Base-by-base conservation (phyloP, 257 asterid species). In the Orobanche coerulescens region DNA sequence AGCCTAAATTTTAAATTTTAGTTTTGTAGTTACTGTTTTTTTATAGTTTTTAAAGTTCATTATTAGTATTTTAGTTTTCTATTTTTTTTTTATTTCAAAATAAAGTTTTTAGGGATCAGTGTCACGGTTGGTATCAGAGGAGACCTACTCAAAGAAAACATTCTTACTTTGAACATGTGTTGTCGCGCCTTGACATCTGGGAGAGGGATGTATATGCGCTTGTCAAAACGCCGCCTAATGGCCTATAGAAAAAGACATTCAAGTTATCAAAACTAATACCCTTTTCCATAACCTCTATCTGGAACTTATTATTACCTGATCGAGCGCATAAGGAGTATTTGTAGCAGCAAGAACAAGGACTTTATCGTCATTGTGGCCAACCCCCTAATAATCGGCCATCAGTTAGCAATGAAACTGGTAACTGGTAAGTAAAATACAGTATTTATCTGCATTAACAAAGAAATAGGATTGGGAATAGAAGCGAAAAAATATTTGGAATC, bases 291-390 rank as follows among this genome's bases (percentile, higher is more conserved):
- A 43, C 46, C n/a, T 58, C 28, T 18, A 22, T 44, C 47, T 34
- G 48, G 50, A 62, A 40, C 25, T 50, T 26, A 31, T 18, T 42
- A 65, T 74, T 76, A 93, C 99, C 97, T 89, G 97, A 76, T 93
- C 98, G 58, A 89, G 87, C 62, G 98, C 84, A 72, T 93, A 89
- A 14, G 98, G 98, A 64, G 98, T 93, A 77, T 89, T 93, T 10
- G 98, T 93, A 13, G 98, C 98, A 40, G 98, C 98, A 76, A 93
- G 88, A 60, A 93, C 95, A 76, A 93, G 98, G 64, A 93, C 98
- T 83, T 93, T 93, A 58, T 93, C 98, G 44, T 93, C 98, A 73
- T 82, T 90, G 87, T 89, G 87, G 34, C 97, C 97, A 46, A 93
- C 98, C 15, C 98, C 98, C 97, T 92, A 71, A 65, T 62, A 66